Percentiles rank a stretch among this genome's conserved stretches.
phyloP scores from a whole-genome alignment of 2,329 filamentous ascomycete species.

The Ceratocystis harringtonii region DNA sequence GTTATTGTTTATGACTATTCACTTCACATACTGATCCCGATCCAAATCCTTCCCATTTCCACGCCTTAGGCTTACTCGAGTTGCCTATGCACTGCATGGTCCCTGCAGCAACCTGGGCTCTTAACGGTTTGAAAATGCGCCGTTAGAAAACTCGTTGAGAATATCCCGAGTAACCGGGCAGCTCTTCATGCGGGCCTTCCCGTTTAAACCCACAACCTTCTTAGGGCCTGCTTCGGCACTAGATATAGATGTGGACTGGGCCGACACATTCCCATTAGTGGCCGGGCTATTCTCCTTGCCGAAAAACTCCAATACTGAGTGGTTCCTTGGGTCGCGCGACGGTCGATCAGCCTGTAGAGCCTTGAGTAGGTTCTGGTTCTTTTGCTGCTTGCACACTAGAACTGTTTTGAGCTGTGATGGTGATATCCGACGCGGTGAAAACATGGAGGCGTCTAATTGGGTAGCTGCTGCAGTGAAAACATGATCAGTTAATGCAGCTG shows the following conservation, averaged over 20 bases:
- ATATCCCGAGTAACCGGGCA: conserved; percentile 61
- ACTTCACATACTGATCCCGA: too few relatives aligned
- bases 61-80: not conserved
- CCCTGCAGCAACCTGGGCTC: not conserved
- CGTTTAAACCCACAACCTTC: conserved; percentile 41
- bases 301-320: conserved; percentile 10
- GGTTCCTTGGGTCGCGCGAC: conserved; percentile 18
- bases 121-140: not conserved
- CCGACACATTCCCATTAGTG: too few relatives aligned
- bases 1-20: too few relatives aligned
- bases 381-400: conserved; percentile 17
- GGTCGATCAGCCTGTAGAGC: conserved; percentile 21
- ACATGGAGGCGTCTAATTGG: conserved; percentile 23
- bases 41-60: too few relatives aligned
- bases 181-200: conserved; percentile 47
- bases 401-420: conserved; percentile 16
- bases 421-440: conserved; percentile 14
- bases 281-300: conserved; percentile 32
- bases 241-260: conserved; percentile 23
- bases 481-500: conserved; percentile 50
- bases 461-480: conserved; percentile 45
- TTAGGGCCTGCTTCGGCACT: conserved; percentile 31
- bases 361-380: conserved; percentile 20
- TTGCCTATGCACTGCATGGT: not conserved
- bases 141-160: conserved; percentile 43